Percentiles rank a stretch among this genome's conserved stretches.
Evolutionary conservation across 805 yeast genomes (phyloP).

Genomic region (Maudiozyma bulderi): DNA sequence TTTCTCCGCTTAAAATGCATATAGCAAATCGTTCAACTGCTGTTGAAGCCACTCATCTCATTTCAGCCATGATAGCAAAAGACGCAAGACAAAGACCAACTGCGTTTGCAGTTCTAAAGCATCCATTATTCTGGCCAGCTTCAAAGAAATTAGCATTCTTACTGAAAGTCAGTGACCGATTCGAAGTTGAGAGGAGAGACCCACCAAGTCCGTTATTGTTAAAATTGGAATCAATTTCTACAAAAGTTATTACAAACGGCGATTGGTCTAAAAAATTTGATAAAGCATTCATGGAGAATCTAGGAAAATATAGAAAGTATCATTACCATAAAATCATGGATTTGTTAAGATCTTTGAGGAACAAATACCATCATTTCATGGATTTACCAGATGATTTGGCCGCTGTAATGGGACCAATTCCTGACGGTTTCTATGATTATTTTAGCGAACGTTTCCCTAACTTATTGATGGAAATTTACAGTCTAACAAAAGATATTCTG

Average conservation of each 20-base stretch:
- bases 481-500: conserved; percentile 46
- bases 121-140: conserved; percentile 81
- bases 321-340: conserved; percentile 73
- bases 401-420: conserved; percentile 63
- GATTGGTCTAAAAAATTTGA: conserved; percentile 80
- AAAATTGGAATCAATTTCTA: conserved; percentile 44
- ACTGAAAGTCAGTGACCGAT: conserved; percentile 79
- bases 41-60: conserved; percentile 63
- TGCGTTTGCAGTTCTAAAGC: conserved; percentile 56
- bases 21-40: conserved; percentile 21
- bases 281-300: conserved; percentile 60
- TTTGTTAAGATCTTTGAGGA: conserved; percentile 76
- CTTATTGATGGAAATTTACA: conserved; percentile 65
- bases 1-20: conserved; percentile 33
- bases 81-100: conserved; percentile 67
- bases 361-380: conserved; percentile 89
- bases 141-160: conserved; percentile 74
- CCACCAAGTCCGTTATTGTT: conserved; percentile 58
- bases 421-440: conserved; percentile 74
- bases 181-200: conserved; percentile 75
- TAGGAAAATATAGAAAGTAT: conserved; percentile 88
- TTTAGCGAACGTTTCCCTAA: conserved; percentile 70
- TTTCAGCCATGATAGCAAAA: conserved; percentile 57
- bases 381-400: conserved; percentile 69
- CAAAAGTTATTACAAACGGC: conserved; percentile 42